Base-by-base conservation (phyloP, 306 rosid genomes). In the barrel medic (Medicago truncatula) region DNA sequence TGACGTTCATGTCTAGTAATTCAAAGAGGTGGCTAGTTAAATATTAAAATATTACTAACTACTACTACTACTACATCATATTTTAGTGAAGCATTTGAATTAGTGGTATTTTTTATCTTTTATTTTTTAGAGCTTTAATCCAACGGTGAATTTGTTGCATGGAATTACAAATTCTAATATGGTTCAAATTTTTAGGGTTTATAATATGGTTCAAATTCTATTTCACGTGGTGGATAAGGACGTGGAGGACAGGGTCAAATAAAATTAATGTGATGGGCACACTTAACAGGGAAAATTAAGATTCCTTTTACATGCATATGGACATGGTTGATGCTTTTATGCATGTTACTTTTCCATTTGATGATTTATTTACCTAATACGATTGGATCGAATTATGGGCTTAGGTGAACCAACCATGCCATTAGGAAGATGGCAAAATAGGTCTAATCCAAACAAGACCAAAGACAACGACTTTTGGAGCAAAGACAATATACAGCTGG, bases 371-470 rank as follows among this genome's bases (percentile, higher is more conserved):
- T 46, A 86, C 86, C 87, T 80, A 86, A 80, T 86, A 4, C 7
- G 78, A 70, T 86, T 74, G 53, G 63, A 80, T 40, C n/a, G 25
- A 52, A 63, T 12, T 58, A 50, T 18, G 82, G 84, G 84, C 73
- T 85, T 83, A 80, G 92, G 80, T 83, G 83, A 85, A 85, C 92
- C 63, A 85, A 82, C 80, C 77, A 73, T 36, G 15, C 5, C 13
- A 70, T 17, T 47, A 61, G 58, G 38, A 78, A 63, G 77, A 43
- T 39, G 74, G 69, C 78, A 62, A 69, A 52, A 71, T 74, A 61
- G 64, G 50, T 84, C 76, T 73, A 80, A 52, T 52, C 9, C 5
- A 49, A 67, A 69, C n/a, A 9, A 47, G 63, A 39, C 49, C 3
- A 20, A 53, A 9, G 79, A 83, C 43, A 74, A 57, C 4, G 81